Evolutionary conservation across 2,329 filamentous ascomycete genomes (phyloP).

Genomic region (Albophoma yamanashiensis): DNA sequence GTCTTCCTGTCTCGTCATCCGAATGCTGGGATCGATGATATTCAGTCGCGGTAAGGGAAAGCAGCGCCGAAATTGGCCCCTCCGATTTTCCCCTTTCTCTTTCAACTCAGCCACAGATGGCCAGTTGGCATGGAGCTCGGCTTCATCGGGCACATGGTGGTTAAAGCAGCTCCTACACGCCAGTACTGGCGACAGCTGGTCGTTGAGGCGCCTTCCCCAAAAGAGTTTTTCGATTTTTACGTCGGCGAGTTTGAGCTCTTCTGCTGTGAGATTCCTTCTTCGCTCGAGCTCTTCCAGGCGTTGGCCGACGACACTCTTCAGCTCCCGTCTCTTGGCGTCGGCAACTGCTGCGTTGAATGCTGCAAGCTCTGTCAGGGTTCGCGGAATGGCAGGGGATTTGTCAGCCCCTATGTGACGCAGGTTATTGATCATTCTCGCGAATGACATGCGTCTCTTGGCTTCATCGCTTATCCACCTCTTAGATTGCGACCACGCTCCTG

Average conservation of each 20-base stretch:
- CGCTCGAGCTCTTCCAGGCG: conserved; percentile 9
- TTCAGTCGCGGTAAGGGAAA: conserved; percentile 21
- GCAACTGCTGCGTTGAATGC: conserved; percentile 18
- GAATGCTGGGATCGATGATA: conserved; percentile 5
- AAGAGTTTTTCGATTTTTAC: conserved; percentile 11
- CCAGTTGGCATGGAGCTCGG: conserved; percentile 16
- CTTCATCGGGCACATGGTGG: conserved; percentile 6
- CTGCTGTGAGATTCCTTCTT: conserved; percentile 3
- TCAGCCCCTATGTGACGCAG: conserved; percentile 23
- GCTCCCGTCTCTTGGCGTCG: conserved; percentile 13
- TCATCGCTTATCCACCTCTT: conserved; percentile 26
- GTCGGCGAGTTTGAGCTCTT: background rate
- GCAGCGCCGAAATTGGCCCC: conserved; percentile 12
- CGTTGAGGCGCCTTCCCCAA: conserved; percentile 14
- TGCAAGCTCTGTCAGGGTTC: conserved; percentile 21
- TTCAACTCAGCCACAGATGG: conserved; percentile 24
- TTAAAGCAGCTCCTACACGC: conserved; percentile 22
- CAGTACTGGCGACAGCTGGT: conserved; percentile 22
- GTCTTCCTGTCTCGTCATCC: conserved; percentile 2
- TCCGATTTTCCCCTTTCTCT: conserved; percentile 20
- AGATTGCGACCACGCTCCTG: conserved; percentile 25
- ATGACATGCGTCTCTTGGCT: conserved; percentile 20
- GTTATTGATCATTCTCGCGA: conserved; percentile 23
- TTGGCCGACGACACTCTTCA: conserved; percentile 13
- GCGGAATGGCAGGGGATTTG: conserved; percentile 26